A percentile compares a stretch with the other conserved stretches of the same genome.
Evolutionary conservation across 805 yeast species (phyloP).

Genomic region (Ogataea nakhonphanomensis): DNA sequence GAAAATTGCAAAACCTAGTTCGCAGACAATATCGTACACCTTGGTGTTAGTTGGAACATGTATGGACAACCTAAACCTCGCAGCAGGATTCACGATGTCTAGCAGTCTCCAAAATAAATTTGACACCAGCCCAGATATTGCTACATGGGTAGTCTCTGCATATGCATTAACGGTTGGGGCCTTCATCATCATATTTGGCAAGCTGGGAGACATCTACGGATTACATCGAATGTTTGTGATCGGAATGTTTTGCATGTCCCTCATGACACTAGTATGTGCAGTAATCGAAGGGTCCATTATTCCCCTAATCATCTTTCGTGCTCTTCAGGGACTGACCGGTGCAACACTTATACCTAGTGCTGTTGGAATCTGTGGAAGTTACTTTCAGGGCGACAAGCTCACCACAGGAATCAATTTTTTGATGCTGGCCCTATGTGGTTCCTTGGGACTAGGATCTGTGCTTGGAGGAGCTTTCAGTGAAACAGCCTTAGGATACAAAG

Average conservation of each 20-base stretch:
- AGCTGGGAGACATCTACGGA: conserved; percentile 41
- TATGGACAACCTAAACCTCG: conserved; percentile 27
- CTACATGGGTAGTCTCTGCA: conserved; percentile 40
- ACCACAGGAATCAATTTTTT: conserved; percentile 26
- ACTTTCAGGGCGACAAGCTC: conserved; percentile 28
- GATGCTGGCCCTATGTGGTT: conserved; percentile 17
- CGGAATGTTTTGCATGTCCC: conserved; percentile 15
- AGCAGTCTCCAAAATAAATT: conserved; percentile 34
- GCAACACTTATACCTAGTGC: conserved; percentile 38
- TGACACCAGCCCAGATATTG: conserved; percentile 35
- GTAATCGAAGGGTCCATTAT: conserved; percentile 31
- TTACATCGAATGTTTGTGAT: conserved; percentile 29
- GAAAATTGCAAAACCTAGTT: too few species aligned
- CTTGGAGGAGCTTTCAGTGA: conserved; percentile 43
- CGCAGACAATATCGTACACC: too few species aligned
- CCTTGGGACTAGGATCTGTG: conserved; percentile 38
- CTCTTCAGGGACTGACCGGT: conserved; percentile 43
- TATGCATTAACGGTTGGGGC: conserved; percentile 43
- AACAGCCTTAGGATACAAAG: conserved; percentile 38
- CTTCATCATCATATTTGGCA: conserved; percentile 41
- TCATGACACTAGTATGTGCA: conserved; percentile 36
- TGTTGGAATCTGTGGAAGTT: conserved; percentile 24
- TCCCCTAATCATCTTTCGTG: conserved; percentile 40
- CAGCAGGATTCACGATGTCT: conserved; percentile 24
- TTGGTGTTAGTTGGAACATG: conserved; percentile 13